A percentile compares a stretch with the other conserved stretches of the same genome.
phyloP scores from a whole-genome alignment of 345 rosid species.

The Citrus sp. region DNA sequence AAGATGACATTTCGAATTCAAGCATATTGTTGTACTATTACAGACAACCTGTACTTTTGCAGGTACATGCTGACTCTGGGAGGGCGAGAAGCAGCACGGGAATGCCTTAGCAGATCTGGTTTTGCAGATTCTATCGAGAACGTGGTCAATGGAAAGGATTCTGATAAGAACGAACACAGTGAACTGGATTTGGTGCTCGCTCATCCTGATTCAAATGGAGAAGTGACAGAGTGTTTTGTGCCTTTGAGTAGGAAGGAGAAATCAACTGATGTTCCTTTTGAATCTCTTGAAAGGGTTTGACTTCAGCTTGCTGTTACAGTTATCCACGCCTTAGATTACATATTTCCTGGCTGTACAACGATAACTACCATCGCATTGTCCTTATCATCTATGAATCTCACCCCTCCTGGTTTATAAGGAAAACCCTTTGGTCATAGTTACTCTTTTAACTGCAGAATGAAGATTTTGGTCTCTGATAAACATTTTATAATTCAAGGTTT shows the following conservation, averaged over 20 bases:
- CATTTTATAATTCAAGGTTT: background rate
- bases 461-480: background rate
- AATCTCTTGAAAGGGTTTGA: conserved; percentile 55
- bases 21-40: background rate
- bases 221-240: conserved; percentile 20
- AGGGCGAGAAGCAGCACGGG: conserved; percentile 72
- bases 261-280: conserved; percentile 40
- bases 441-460: background rate
- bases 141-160: conserved; percentile 29
- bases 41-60: conserved; percentile 10
- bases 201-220: conserved; percentile 25
- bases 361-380: background rate
- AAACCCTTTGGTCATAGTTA: background rate
- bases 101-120: conserved; percentile 70
- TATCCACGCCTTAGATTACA: background rate
- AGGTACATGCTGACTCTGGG: conserved; percentile 89
- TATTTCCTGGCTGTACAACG: background rate
- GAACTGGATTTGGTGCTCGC: conserved; percentile 24
- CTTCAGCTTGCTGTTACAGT: background rate
- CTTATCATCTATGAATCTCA: background rate
- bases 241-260: conserved; percentile 29
- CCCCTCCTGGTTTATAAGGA: background rate
- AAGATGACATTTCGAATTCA: background rate
- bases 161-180: conserved; percentile 24
- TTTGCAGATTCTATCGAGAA: conserved; percentile 39